Base-by-base conservation (phyloP, 2,329 filamentous ascomycete species). In the Xylariaceae sp. region DNA sequence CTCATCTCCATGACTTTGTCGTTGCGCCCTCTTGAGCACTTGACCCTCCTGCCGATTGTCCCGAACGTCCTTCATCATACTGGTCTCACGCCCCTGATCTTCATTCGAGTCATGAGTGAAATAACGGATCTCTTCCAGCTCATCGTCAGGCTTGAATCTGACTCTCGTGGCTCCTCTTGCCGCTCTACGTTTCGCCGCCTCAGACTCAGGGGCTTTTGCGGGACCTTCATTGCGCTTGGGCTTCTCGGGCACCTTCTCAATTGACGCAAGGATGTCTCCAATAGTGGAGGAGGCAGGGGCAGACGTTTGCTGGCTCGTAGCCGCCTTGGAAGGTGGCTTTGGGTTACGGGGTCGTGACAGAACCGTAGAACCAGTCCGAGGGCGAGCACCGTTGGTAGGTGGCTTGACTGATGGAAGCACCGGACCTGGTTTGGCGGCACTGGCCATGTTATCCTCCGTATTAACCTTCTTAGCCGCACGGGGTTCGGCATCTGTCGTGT, bases 21-120 rank as follows among this genome's bases (percentile, higher is more conserved):
- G 78, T 67, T 64, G 57, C 56, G 61, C 61, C 39, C 60, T 61
- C 45, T 85, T 87, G 55, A 87, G 75, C 66, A 88, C 85, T 77
- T 88, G 85, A 53, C 89, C 87, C 68, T 90, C 89, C 4, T 85
- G 86, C 53, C 85, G 85, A 67, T 90, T 87, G 70, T 92, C 88
- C 35, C 82, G 82, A 3, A 87, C 87, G 71, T 92, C 88, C 53
- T 84, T 84, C 47, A 87, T 82, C 80, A 90, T 86, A 67, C 85
- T 88, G 57, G 81, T 78, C 56, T 84, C 82, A 57, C 88, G 81
- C 56, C 85, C 87, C 59, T 86, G 80, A 65, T 90, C 87, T 69
- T 92, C 88, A 1, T 82, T 81, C 1, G 84, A 85, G 62, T 90
- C 87, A 67, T 90, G 88, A 57, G 85, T 84, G 74, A 92, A 92